Evolutionary conservation across 2,329 filamentous ascomycete genomes (phyloP).

Genomic region (Waltergamsia citrina): DNA sequence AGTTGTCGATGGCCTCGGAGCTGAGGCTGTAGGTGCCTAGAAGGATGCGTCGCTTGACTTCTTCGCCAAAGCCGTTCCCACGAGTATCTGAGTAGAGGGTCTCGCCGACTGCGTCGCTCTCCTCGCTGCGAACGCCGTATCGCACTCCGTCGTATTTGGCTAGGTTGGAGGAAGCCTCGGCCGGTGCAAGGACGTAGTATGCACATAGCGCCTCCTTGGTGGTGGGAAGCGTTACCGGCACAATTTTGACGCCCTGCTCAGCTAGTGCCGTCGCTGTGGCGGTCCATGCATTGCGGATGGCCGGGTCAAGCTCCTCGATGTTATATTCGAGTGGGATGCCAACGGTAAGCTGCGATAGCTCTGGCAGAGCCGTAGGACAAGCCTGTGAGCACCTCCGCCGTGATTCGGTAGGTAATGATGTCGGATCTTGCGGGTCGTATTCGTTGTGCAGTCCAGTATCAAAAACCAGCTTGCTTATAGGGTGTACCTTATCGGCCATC

Average conservation of each 20-base stretch:
- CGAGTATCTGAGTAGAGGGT: conserved; percentile 70
- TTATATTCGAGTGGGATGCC: conserved; percentile 74
- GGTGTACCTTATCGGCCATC: conserved; percentile 45
- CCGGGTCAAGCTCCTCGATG: conserved; percentile 64
- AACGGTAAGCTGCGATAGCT: conserved; percentile 30
- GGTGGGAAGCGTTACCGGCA: conserved; percentile 70
- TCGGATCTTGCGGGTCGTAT: conserved; percentile 66
- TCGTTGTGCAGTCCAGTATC: conserved; percentile 37
- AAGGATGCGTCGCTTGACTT: conserved; percentile 80
- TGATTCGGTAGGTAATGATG: conserved; percentile 50
- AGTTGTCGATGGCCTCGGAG: conserved; percentile 87
- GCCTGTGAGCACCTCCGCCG: conserved; percentile 36
- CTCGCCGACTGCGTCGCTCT: conserved; percentile 45
- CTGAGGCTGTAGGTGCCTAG: conserved; percentile 86
- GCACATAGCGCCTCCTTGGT: conserved; percentile 81
- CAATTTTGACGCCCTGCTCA: conserved; percentile 57
- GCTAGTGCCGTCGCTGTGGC: conserved; percentile 50
- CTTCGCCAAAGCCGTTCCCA: conserved; percentile 66
- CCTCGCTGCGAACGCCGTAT: conserved; percentile 56
- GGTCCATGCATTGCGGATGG: conserved; percentile 63
- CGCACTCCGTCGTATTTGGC: conserved; percentile 97
- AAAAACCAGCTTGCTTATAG: conserved; percentile 40
- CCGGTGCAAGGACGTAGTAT: conserved; percentile 92
- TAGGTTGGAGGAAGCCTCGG: conserved; percentile 91
- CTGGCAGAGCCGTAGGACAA: conserved; percentile 11